These are phyloP conservation scores for Hyaloperonospora arabidopsidis DNA, from an alignment of 352 stramenopile species.

Conservation along the genomic window DNA sequence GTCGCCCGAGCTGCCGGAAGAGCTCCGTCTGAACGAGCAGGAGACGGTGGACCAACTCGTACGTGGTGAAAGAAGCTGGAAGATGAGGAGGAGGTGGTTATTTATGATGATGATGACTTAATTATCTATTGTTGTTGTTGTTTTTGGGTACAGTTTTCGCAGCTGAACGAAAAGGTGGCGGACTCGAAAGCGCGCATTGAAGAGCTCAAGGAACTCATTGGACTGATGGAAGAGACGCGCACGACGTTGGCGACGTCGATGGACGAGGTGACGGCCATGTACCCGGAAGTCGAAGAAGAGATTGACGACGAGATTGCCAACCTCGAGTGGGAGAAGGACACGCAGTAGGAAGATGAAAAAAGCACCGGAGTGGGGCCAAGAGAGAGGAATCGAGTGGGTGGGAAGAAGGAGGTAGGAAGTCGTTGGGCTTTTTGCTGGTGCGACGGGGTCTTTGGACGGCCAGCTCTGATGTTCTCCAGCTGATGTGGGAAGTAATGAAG, in stretches of 20 bases:
- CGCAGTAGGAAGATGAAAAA: slow-evolving; percentile 41
- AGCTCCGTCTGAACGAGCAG: slow-evolving; percentile 71
- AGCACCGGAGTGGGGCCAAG: slow-evolving; percentile 8
- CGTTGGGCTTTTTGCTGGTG: too few relatives aligned
- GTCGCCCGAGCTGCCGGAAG: slow-evolving; percentile 40
- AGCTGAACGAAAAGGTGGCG: slow-evolving; percentile 74
- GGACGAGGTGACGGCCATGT: slow-evolving; percentile 79
- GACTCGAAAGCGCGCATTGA: slow-evolving; percentile 82
- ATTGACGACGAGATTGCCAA: slow-evolving; percentile 86
- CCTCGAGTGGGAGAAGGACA: slow-evolving; percentile 87
- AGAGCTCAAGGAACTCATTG: slow-evolving; percentile 80
- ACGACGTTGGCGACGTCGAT: slow-evolving; percentile 80
- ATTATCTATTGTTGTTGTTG: slow-evolving; percentile 1
- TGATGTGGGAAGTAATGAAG: too few relatives aligned
- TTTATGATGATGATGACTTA: background rate
- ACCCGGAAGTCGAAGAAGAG: slow-evolving; percentile 78
- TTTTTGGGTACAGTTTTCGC: slow-evolving; percentile 36
- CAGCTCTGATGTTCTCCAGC: too few relatives aligned
- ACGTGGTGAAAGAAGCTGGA: slow-evolving; percentile 6
- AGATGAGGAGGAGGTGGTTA: background rate
- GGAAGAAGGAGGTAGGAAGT: too few relatives aligned
- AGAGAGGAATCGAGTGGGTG: background rate
- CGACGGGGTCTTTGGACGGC: too few relatives aligned
- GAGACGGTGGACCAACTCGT: slow-evolving; percentile 69
- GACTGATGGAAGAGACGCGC: slow-evolving; percentile 77